phyloP scores from a whole-genome alignment of 257 asterid genomes.

The Ehretia macrophylla region DNA sequence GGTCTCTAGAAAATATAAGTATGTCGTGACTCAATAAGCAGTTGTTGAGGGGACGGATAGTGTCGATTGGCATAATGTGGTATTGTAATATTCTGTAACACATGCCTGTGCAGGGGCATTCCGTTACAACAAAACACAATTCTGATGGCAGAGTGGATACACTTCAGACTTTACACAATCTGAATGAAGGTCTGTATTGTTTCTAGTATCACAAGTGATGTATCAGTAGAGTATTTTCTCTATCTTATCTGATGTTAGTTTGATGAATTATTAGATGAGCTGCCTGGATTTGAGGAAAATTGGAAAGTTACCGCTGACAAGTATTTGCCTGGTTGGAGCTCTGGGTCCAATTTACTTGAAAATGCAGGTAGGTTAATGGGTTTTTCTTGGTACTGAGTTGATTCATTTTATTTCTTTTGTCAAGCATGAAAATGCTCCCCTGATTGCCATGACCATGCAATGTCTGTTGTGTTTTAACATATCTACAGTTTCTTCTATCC shows the following conservation, averaged over 20 bases:
- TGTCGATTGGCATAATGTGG: no score
- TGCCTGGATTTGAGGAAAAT: slow-evolving; percentile 60
- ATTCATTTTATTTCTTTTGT: no score
- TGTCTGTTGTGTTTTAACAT: no score
- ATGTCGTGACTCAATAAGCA: no score
- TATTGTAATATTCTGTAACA: not conserved
- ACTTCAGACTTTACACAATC: slow-evolving; percentile 75
- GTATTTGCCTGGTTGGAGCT: slow-evolving; percentile 62
- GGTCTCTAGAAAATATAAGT: no score
- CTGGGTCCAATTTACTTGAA: slow-evolving; percentile 53
- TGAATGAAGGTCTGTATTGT: slow-evolving; percentile 62
- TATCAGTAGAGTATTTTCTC: not conserved
- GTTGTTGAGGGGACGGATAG: no score
- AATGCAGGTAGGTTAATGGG: slow-evolving; percentile 35
- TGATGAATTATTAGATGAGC: slow-evolving; percentile 49
- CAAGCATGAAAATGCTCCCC: no score
- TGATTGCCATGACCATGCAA: no score
- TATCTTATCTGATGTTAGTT: slow-evolving; percentile 7
- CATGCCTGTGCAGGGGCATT: slow-evolving; percentile 60
- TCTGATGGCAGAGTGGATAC: slow-evolving; percentile 58
- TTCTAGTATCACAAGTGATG: not conserved
- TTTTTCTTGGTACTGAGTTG: no score
- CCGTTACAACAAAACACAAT: slow-evolving; percentile 48
- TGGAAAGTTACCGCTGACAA: slow-evolving; percentile 68
- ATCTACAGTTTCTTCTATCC: no score